Conservation (phyloP, 2,329 filamentous ascomycete genomes). For the Phaeomoniella chlamydospora region DNA sequence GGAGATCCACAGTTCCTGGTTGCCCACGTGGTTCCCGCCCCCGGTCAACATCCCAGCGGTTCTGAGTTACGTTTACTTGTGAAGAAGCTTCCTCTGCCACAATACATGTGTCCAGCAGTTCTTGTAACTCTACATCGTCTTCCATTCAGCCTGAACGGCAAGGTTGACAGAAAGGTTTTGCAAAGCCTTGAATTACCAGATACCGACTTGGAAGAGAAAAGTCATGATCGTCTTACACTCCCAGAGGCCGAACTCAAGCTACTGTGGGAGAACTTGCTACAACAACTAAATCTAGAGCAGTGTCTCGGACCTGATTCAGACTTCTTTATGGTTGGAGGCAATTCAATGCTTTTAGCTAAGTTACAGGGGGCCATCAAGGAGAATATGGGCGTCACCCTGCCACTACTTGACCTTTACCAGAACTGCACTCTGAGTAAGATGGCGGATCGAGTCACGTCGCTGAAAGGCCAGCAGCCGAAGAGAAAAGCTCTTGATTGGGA, state of each 20-base stretch:
- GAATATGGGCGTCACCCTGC: constrained; percentile 16
- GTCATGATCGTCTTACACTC: neutral
- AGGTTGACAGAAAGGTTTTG: constrained; percentile 15
- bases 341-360: constrained; percentile 13
- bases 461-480: constrained; percentile 3
- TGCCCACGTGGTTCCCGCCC: constrained; percentile 19
- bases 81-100: constrained; percentile 15
- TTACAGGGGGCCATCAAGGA: constrained; percentile 21
- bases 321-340: constrained; percentile 5
- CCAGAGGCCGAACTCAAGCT: constrained; percentile 1
- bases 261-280: neutral
- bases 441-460: constrained; percentile 17
- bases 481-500: constrained; percentile 28
- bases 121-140: constrained; percentile 13
- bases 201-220: neutral
- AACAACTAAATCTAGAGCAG: neutral
- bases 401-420: constrained; percentile 22
- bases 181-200: neutral
- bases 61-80: constrained; percentile 7
- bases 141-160: constrained; percentile 15
- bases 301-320: neutral
- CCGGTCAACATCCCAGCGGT: constrained; percentile 1
- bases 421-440: constrained; percentile 23
- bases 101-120: constrained; percentile 20
- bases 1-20: constrained; percentile 14